These are phyloP conservation scores for Lactarius vividus DNA, from an alignment of 768 basidiomycete species.

Conservation along the genomic window DNA sequence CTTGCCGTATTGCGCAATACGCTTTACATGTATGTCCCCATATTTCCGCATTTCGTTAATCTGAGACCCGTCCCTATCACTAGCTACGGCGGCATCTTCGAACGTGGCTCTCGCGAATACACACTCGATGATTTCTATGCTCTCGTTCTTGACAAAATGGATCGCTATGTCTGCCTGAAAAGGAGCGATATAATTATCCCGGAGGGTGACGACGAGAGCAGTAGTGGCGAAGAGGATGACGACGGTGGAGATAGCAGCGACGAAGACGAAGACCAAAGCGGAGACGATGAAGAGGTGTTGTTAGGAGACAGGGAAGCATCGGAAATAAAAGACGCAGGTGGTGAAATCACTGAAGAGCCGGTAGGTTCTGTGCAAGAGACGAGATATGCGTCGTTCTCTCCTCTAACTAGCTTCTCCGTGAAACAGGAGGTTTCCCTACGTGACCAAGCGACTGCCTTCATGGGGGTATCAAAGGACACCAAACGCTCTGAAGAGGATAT, in stretches of 20 bases:
- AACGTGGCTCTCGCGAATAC: slow-evolving; percentile 78
- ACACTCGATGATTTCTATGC: slow-evolving; percentile 87
- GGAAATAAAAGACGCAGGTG: slow-evolving; percentile 29
- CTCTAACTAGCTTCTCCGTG: not conserved
- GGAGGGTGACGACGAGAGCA: slow-evolving; percentile 60
- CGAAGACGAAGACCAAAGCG: slow-evolving; percentile 36
- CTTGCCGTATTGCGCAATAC: slow-evolving; percentile 80
- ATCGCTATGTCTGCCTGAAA: slow-evolving; percentile 71
- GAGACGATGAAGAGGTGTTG: slow-evolving; percentile 33
- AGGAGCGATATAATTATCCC: slow-evolving; percentile 59
- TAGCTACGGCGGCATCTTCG: slow-evolving; percentile 88
- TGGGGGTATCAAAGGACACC: slow-evolving; percentile 63
- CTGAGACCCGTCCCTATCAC: not conserved
- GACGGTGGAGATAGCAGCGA: slow-evolving; percentile 56
- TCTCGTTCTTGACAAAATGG: slow-evolving; percentile 81
- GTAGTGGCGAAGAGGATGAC: slow-evolving; percentile 58
- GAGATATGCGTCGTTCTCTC: not conserved
- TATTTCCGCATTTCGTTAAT: not conserved
- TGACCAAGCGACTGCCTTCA: slow-evolving; percentile 47
- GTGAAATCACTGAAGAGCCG: slow-evolving; percentile 30
- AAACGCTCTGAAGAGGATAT: slow-evolving; percentile 65
- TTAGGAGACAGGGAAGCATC: slow-evolving; percentile 34
- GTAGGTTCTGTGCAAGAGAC: slow-evolving; percentile 22
- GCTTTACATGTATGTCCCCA: slow-evolving; percentile 67
- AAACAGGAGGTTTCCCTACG: slow-evolving; percentile 39